Evolutionary conservation across 2,329 filamentous ascomycete species (phyloP).

Genomic region (Aspergillus texensis): DNA sequence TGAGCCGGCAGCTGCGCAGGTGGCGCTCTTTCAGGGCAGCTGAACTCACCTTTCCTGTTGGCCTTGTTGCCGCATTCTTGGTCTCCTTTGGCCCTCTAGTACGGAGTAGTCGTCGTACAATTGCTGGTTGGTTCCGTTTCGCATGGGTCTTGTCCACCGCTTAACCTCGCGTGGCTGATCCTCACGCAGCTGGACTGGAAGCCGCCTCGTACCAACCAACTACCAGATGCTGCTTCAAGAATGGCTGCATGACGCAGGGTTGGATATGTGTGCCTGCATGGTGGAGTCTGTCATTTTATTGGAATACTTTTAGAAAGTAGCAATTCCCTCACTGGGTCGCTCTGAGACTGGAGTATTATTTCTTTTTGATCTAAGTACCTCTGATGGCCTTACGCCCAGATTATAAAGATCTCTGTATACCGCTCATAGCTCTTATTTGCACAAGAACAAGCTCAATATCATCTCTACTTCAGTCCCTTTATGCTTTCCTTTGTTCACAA

Average conservation of each 20-base stretch:
- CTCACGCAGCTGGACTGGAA: constrained; percentile 26
- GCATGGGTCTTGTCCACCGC: constrained; percentile 17
- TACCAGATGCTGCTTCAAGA: constrained; percentile 12
- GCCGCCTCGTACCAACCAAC: constrained; percentile 13
- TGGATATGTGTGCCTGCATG: constrained; percentile 21
- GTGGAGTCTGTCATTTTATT: constrained; percentile 17
- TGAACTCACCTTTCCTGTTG: constrained; percentile 23
- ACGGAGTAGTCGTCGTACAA: constrained; percentile 9
- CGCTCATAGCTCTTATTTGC: background rate
- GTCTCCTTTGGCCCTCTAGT: constrained; percentile 17
- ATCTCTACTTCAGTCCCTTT: background rate
- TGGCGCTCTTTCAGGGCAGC: constrained; percentile 27
- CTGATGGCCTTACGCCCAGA: constrained; percentile 7
- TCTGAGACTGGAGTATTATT: constrained; percentile 11
- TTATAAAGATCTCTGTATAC: constrained; percentile 15
- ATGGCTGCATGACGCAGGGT: constrained; percentile 12
- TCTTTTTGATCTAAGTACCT: constrained; percentile 10
- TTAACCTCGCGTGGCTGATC: constrained; percentile 28
- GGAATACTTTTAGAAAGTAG: constrained; percentile 17
- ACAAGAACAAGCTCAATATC: background rate
- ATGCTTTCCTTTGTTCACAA: background rate
- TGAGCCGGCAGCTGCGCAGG: constrained; percentile 17
- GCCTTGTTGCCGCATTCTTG: constrained; percentile 20
- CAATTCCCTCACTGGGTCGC: constrained; percentile 9
- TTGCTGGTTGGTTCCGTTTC: constrained; percentile 7